A percentile compares a stretch with the other conserved stretches of the same genome.
Conservation (phyloP, 2,329 filamentous ascomycete genomes). For the Ambrosiella beaveri region DNA sequence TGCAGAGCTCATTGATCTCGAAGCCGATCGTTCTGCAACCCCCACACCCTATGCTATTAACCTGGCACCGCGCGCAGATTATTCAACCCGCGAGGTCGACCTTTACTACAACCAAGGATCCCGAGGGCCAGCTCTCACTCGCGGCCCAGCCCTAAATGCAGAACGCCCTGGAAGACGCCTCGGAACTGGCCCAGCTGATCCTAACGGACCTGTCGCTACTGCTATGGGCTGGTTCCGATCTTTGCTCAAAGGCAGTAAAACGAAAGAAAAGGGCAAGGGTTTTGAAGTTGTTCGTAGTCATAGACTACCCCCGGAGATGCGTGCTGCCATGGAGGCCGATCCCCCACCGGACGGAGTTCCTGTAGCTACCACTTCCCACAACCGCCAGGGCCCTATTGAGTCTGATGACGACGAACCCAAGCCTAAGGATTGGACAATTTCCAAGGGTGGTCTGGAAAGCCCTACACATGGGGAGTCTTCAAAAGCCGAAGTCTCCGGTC, state of each 20-base stretch:
- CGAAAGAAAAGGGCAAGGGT: constrained; percentile 86
- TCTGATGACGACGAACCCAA: constrained; percentile 37
- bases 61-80: constrained; percentile 48
- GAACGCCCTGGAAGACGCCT: constrained; percentile 67
- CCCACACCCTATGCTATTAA: constrained; percentile 26
- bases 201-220: constrained; percentile 75
- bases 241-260: constrained; percentile 57
- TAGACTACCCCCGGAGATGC: constrained; percentile 49
- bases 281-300: constrained; percentile 92
- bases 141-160: constrained; percentile 72
- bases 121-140: constrained; percentile 16
- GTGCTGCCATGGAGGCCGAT: constrained; percentile 42
- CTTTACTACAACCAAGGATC: constrained; percentile 64
- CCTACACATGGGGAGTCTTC: constrained; percentile 24
- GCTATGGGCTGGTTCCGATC: constrained; percentile 78
- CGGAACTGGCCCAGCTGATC: constrained; percentile 87
- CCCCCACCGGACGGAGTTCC: constrained; percentile 50
- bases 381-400: constrained; percentile 44
- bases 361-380: constrained; percentile 40
- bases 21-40: constrained; percentile 26
- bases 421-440: constrained; percentile 14
- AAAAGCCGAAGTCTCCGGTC: constrained; percentile 20
- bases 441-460: constrained; percentile 9
- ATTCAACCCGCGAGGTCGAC: constrained; percentile 85
- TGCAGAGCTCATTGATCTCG: constrained; percentile 25